Percentiles rank a stretch among this genome's conserved stretches.
These are phyloP conservation scores for Buddleja alternifolia DNA, from an alignment of 257 asterid genomes.

Conservation along the genomic window DNA sequence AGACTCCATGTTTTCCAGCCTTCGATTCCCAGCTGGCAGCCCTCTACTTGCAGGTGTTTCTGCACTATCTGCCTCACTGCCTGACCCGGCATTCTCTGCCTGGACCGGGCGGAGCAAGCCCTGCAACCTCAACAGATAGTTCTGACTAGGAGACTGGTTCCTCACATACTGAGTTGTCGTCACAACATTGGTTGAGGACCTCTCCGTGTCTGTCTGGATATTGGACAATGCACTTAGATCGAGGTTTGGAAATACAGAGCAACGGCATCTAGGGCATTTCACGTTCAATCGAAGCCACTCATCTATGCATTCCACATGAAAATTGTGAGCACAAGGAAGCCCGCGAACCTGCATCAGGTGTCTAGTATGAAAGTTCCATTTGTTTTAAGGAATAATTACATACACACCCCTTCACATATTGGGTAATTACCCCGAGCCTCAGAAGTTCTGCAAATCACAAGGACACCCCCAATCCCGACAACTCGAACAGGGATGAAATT, in stretches of 20 bases:
- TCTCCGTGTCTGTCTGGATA: conserved; percentile 67
- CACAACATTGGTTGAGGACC: conserved; percentile 50
- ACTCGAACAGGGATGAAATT: no score
- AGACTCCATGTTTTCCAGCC: conserved; percentile 33
- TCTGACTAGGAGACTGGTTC: conserved; percentile 77
- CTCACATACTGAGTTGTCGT: conserved; percentile 66
- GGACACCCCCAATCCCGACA: no score
- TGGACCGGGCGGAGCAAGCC: conserved; percentile 71
- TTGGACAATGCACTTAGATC: conserved; percentile 86
- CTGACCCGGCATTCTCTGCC: conserved; percentile 43
- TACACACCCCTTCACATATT: no score
- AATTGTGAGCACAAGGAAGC: conserved; percentile 98
- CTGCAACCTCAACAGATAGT: conserved; percentile 77
- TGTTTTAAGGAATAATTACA: no score
- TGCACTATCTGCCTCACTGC: conserved; percentile 41
- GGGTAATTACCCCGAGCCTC: no score
- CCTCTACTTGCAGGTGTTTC: conserved; percentile 40
- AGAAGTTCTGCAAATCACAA: no score
- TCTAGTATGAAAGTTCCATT: not conserved
- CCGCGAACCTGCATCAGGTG: conserved; percentile 82
- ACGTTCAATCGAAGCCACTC: conserved; percentile 94
- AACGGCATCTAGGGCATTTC: conserved; percentile 96
- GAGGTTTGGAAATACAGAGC: conserved; percentile 93
- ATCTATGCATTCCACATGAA: conserved; percentile 95
- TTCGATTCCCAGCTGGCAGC: conserved; percentile 27